Percentiles rank a stretch among this genome's conserved stretches.
phyloP scores from a whole-genome alignment of 768 basidiomycete genomes.

The Tricholoma hemisulphureum region DNA sequence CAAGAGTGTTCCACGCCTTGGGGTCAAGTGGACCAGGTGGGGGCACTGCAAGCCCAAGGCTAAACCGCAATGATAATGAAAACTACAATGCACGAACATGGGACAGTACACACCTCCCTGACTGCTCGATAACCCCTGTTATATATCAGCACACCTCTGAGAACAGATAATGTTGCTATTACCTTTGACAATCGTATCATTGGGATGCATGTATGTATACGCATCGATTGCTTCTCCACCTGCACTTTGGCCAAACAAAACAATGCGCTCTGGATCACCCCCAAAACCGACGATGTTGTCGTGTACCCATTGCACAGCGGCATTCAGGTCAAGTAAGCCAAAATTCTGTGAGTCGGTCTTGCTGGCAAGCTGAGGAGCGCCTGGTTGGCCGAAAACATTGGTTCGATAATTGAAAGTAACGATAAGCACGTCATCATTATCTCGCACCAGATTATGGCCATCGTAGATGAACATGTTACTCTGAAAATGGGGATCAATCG shows the following conservation, averaged over 20 bases:
- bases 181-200: conserved; percentile 35
- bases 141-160: background rate
- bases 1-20: conserved; percentile 29
- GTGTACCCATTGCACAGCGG: conserved; percentile 49
- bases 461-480: conserved; percentile 31
- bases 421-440: conserved; percentile 35
- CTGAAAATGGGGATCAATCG: conserved; percentile 12
- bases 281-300: conserved; percentile 48
- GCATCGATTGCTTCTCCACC: conserved; percentile 34
- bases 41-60: background rate
- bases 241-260: conserved; percentile 38
- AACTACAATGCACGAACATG: background rate
- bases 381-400: conserved; percentile 41
- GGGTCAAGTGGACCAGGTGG: conserved; percentile 12
- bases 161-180: background rate
- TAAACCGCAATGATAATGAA: background rate
- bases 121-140: background rate
- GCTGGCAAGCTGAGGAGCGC: conserved; percentile 35
- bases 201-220: conserved; percentile 34
- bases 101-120: background rate
- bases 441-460: conserved; percentile 33
- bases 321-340: conserved; percentile 37
- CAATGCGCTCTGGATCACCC: conserved; percentile 38
- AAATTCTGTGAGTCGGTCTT: conserved; percentile 33
- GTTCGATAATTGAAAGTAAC: conserved; percentile 40